These are phyloP conservation scores for Vigna trinervia DNA, from an alignment of 306 rosid species.

Conservation along the genomic window DNA sequence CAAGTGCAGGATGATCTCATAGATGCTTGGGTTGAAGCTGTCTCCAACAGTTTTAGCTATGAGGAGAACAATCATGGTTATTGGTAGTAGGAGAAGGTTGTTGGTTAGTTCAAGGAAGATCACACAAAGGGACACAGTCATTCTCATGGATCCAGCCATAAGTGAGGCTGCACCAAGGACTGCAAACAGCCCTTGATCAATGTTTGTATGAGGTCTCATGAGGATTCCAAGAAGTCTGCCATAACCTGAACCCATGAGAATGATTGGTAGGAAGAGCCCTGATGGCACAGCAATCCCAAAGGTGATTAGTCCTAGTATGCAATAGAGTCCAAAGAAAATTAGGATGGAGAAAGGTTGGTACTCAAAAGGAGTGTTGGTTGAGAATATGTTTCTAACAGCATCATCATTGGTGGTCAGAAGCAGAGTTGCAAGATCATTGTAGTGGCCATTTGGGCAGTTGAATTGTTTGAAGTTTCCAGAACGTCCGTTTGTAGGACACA, in stretches of 20 bases:
- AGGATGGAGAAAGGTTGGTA: conserved; percentile 64
- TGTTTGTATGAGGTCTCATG: conserved; percentile 69
- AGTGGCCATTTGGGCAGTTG: conserved; percentile 82
- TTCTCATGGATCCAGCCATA: conserved; percentile 98
- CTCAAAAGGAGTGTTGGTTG: conserved; percentile 70
- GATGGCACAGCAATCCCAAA: conserved; percentile 95
- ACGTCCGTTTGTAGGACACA: conserved; percentile 78
- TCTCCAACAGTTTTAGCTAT: conserved; percentile 89
- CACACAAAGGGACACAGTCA: conserved; percentile 89
- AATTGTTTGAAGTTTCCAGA: conserved; percentile 87
- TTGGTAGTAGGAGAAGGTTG: conserved; percentile 84
- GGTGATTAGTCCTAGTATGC: conserved; percentile 70
- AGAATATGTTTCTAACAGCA: conserved; percentile 88
- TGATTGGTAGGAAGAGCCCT: conserved; percentile 94
- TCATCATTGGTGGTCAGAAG: conserved; percentile 87
- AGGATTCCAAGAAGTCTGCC: conserved; percentile 81
- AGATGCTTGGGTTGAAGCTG: conserved; percentile 85
- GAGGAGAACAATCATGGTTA: conserved; percentile 88
- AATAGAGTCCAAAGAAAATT: conserved; percentile 74
- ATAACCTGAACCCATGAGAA: conserved; percentile 87
- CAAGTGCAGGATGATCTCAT: conserved; percentile 76
- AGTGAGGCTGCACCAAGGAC: conserved; percentile 96
- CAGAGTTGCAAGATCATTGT: conserved; percentile 87
- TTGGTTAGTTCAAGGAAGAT: conserved; percentile 93
- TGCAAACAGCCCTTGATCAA: conserved; percentile 80